Evolutionary conservation across 228 moss, liverwort and hornwort genomes (phyloP), one percentile per base, ranked within the genome.

Genomic region (Sphagnum fallax): DNA sequence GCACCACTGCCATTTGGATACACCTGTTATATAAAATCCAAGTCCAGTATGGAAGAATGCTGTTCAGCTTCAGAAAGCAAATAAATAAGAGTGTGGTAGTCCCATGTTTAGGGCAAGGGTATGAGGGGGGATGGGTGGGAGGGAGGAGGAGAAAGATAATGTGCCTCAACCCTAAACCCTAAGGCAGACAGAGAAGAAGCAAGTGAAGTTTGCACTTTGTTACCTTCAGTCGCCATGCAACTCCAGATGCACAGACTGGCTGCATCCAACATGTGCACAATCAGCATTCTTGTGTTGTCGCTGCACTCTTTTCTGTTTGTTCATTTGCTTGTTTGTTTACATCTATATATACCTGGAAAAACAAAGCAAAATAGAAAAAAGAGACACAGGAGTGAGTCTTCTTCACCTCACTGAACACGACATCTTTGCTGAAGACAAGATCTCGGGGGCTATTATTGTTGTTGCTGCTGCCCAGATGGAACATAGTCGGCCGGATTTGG

Each of bases 1-100:
- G 84, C 82, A 49, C 84, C 88, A 14, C 88, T 88, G 53, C 88
- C 88, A 72, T 80, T 82, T 50, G 88, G 88, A 67, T 88, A 88
- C 16, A 84, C 88, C 88, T 88, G 80, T 16, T 47, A 67, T 60
- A 65, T 62, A 51, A 69, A 16, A 15, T 51, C 48, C 32, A 32
- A 32, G 2, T 32, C 32, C 32, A 32, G 32, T 32, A 32, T 1
- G 32, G 32, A 32, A 32, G 32, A 32, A 32, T 32, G 32, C 0
- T 2, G 32, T 32, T 32, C 2, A 32, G 32, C 32, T 32, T 32
- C 32, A 32, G 2, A 32, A 32, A 32, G 32, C 32, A 32, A 32
- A 32, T 32, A 32, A 32, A 2, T 32, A 32, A 32, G 32, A 32
- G 32, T 3, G 32, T 0, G 2, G 32, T 2, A 32, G 32, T 32